Evolutionary conservation across 768 basidiomycete genomes (phyloP), one percentile per base, ranked within the genome.

Genomic region (Xerocomus brunneocitrinus): DNA sequence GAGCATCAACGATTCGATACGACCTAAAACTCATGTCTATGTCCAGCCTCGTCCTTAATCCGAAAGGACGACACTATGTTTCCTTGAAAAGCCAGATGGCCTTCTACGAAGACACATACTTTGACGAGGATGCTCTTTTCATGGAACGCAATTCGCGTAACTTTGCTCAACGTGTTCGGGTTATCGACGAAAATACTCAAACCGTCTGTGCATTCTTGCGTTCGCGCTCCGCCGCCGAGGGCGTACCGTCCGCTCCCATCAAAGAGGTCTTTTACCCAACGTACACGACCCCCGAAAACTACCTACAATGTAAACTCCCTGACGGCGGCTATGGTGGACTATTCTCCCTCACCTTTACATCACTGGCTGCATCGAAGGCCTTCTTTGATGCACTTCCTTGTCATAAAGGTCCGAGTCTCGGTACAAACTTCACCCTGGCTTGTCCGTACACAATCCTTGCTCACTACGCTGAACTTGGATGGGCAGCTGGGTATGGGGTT

Each of bases 131-230:
- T 64, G 93, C 91, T 39, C 83, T 98, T 52, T 95, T 85, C 76
- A 89, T 99, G 89, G 95, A 99, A 67, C 89, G 95, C 59, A 99
- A 99, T 72, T 98, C 95, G 16, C 90, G 95, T 47, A 86, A 97
- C 72, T 98, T 95, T 75, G 72, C 78, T 48, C 76, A 73, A 8
- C 90, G 95, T 50, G 79, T 93, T 59, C 75, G 75, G 51, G 67
- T 75, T 49, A 91, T 95, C 69, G 91, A 98, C 68, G 67, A 70
- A 31, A 98, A 95, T 67, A 76, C 95, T 4, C 85, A 91, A 65
- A 80, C 80, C 41, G 75, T 95, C 52, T 95, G 92, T 69, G 86
- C 89, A 50, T 82, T 87, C 66, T 76, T 99, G 28, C 79, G 76
- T 36, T 75, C 81, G 2, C 81, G 79, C 44, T 85, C 85, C 0